A percentile compares a stretch with the other conserved stretches of the same genome.
These are phyloP conservation scores for Rhododendron molle DNA, from an alignment of 148 eudicot genomes.

Conservation along the genomic window DNA sequence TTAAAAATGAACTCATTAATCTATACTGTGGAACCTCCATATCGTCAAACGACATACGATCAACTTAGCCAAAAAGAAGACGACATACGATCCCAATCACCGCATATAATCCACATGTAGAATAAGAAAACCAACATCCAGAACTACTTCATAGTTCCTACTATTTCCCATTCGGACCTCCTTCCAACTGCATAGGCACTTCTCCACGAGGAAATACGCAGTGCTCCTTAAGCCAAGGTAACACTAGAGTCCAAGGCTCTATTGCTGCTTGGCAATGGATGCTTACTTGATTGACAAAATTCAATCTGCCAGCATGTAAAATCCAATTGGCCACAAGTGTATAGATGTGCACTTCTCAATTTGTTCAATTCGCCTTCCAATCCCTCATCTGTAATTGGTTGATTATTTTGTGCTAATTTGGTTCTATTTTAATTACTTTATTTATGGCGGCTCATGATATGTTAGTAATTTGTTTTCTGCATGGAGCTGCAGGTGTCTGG, in stretches of 20 bases:
- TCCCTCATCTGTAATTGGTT: not conserved
- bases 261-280: not conserved
- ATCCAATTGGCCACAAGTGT: not conserved
- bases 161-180: not conserved
- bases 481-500: slow-evolving; percentile 80
- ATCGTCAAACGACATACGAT: not conserved
- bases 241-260: not conserved
- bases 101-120: not conserved
- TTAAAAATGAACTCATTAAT: not conserved
- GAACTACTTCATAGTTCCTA: not conserved
- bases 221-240: not conserved
- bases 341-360: not conserved
- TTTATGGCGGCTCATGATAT: not conserved
- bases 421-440: not conserved
- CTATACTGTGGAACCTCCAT: not conserved
- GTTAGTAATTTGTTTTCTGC: slow-evolving; percentile 3
- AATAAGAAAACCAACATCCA: not conserved
- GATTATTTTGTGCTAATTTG: not conserved
- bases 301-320: not conserved
- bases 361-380: not conserved
- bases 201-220: not conserved
- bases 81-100: not conserved
- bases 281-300: not conserved
- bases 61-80: too few relatives aligned
- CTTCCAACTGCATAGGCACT: not conserved